Base-by-base conservation (phyloP, 2,329 filamentous ascomycete genomes). In the Alternaria rosae region DNA sequence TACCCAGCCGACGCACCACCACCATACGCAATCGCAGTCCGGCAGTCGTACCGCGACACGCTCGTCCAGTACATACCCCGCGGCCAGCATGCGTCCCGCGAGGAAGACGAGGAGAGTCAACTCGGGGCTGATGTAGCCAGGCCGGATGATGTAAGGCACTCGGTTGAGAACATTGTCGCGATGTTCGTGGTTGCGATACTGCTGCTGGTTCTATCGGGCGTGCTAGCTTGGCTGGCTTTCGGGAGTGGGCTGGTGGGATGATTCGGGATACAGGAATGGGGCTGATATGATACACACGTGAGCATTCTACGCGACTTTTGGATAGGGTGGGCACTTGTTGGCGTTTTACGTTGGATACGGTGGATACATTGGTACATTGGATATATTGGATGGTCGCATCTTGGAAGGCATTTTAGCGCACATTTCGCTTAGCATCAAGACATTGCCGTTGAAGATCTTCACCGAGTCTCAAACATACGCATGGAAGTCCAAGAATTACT, bases 1-100 rank as follows among this genome's bases (percentile, higher is more conserved):
- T 74, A 73, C 32, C 67, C 73, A 1, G 65, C 65, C 41, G 73
- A 75, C 56, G 71, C 73, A 28, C 74, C 74, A 0, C 74, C 74
- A 0, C 62, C 73, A 9, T 76, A 76, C 56, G 52, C 67, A 6
- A 59, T 70, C 15, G 73, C 67, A 15, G 67, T 77, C 7, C 64
- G 67, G 15, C 67, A 73, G 42, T 67, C 71, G 0, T 73, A 71
- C 57, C 70, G 68, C 45, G 69, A 71, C 13, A 75, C 74, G 42
- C 66, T 77, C 6, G 59, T 73, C 11, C 64, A 69, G 15, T 65
- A 75, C 54, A 67, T 76, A 53, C 44, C 51, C 15, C 23, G 35
- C 8, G 30, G 47, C 9, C 45, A 28, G 3, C 41, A 38, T 20
- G 57, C 44, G 9, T 17, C 59, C 4, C 38, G 53, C 11, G 53